phyloP scores from a whole-genome alignment of 768 basidiomycete species.

The Leccinum subtestaceum region DNA sequence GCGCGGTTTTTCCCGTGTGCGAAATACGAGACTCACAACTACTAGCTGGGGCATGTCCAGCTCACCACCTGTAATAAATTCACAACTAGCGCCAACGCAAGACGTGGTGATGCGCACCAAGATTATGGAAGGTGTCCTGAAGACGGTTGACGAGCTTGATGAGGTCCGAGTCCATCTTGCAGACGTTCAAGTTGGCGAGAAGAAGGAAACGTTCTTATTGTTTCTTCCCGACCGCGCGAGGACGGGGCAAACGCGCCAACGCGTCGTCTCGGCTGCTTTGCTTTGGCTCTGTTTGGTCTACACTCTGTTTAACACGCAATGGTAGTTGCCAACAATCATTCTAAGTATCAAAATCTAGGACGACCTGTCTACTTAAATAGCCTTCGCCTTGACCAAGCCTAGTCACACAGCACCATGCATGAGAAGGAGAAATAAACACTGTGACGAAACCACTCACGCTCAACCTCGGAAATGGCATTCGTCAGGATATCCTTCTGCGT shows the following conservation, averaged over 20 bases:
- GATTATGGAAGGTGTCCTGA: slow-evolving; percentile 88
- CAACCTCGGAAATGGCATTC: slow-evolving; percentile 83
- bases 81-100: slow-evolving; percentile 7
- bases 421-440: not conserved
- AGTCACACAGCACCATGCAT: slow-evolving; percentile 2
- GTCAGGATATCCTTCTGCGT: slow-evolving; percentile 80
- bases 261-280: slow-evolving; percentile 32
- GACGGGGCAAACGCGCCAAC: slow-evolving; percentile 17
- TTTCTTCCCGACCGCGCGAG: slow-evolving; percentile 17
- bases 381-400: slow-evolving; percentile 92
- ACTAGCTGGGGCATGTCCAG: slow-evolving; percentile 91
- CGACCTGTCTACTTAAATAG: slow-evolving; percentile 55
- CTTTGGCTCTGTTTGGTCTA: slow-evolving; percentile 28
- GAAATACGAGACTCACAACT: slow-evolving; percentile 56
- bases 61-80: slow-evolving; percentile 62
- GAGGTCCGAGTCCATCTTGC: slow-evolving; percentile 85
- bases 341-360: slow-evolving; percentile 27
- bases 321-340: slow-evolving; percentile 4
- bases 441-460: slow-evolving; percentile 63
- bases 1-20: not conserved
- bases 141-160: slow-evolving; percentile 94
- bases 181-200: slow-evolving; percentile 4
- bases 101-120: slow-evolving; percentile 52
- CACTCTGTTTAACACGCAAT: not conserved
- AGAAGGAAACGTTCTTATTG: not conserved